Percentiles rank a stretch among this genome's conserved stretches.
These are phyloP conservation scores for Avena sativa DNA, from an alignment of 176 grass and related monocot species.

Conservation along the genomic window DNA sequence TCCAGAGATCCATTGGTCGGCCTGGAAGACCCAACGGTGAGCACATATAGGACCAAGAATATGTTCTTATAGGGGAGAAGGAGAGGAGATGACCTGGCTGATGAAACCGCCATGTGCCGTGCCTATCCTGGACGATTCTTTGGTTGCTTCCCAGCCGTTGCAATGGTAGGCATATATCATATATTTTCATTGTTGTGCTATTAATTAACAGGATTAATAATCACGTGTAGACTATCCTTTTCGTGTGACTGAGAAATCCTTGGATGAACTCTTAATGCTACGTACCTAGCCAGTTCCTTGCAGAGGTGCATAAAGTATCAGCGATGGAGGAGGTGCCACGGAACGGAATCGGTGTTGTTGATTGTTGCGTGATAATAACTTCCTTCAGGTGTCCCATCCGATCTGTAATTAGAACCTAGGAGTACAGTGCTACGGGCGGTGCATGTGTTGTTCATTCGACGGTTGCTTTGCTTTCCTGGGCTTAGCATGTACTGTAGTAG, in stretches of 20 bases:
- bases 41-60: not conserved
- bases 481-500: not conserved
- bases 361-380: not conserved
- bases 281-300: not conserved
- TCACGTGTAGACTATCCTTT: not conserved
- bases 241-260: not conserved
- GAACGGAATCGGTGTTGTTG: not conserved
- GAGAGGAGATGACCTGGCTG: not conserved
- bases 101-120: not conserved
- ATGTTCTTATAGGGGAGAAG: not conserved
- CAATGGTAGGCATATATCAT: not conserved
- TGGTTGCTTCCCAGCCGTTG: not conserved
- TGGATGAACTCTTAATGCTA: not conserved
- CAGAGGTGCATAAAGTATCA: not conserved
- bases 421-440: not conserved
- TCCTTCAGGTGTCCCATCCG: not conserved
- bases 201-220: not conserved
- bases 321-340: not conserved
- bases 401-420: not conserved
- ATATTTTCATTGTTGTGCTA: not conserved
- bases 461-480: not conserved
- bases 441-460: not conserved
- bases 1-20: slow-evolving; percentile 9
- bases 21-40: not conserved
- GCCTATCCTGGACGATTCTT: not conserved